Evolutionary conservation across 2,329 filamentous ascomycete species (phyloP).

Genomic region (Paraphaeosphaeria minitans): DNA sequence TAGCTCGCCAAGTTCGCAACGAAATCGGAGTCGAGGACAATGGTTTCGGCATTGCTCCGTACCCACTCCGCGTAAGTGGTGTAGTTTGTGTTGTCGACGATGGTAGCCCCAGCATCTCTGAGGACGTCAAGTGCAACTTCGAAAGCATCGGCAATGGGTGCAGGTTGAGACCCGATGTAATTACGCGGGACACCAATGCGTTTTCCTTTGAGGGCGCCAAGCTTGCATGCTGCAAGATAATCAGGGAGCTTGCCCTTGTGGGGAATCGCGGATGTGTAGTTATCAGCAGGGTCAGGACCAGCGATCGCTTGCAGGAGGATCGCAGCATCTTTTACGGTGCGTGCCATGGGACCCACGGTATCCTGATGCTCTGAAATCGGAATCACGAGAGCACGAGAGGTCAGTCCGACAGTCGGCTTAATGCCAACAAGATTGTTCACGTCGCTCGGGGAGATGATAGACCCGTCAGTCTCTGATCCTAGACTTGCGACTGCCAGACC

Average conservation of each 20-base stretch:
- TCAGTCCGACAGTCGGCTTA: conserved; percentile 66
- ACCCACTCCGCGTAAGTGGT: conserved; percentile 56
- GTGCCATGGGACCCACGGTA: conserved; percentile 62
- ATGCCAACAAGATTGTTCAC: conserved; percentile 69
- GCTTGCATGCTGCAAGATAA: conserved; percentile 64
- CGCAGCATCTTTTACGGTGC: conserved; percentile 64
- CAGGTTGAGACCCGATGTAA: conserved; percentile 51
- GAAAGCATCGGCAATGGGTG: conserved; percentile 59
- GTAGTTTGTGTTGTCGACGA: conserved; percentile 66
- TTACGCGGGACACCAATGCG: conserved; percentile 70
- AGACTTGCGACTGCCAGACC: conserved; percentile 64
- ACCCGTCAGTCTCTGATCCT: conserved; percentile 68
- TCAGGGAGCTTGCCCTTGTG: conserved; percentile 56
- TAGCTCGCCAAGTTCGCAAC: conserved; percentile 62
- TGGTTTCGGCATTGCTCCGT: conserved; percentile 46
- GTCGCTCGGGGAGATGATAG: conserved; percentile 63
- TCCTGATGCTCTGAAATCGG: conserved; percentile 66
- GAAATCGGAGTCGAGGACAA: conserved; percentile 65
- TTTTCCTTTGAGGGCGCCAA: conserved; percentile 59
- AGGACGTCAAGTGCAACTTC: conserved; percentile 60
- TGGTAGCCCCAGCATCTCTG: conserved; percentile 60
- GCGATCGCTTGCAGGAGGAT: conserved; percentile 64
- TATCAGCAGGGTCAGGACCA: conserved; percentile 58
- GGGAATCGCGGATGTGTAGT: conserved; percentile 65
- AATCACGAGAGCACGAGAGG: conserved; percentile 66